Evolutionary conservation across 768 basidiomycete species (phyloP).

Genomic region (Calocybe gangraenosa): DNA sequence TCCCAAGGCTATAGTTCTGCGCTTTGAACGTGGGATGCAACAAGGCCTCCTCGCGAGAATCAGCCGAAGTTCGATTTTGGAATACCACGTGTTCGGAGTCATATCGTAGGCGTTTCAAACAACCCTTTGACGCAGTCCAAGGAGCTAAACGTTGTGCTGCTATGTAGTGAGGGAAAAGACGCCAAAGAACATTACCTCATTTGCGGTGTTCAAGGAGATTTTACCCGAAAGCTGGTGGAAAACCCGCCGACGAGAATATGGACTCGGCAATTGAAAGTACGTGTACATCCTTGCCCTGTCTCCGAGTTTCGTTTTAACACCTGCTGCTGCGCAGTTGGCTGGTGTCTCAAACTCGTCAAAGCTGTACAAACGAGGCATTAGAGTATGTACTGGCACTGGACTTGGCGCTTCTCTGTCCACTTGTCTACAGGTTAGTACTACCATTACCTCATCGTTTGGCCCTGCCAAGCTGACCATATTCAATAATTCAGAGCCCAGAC

Average conservation of each 20-base stretch:
- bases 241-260: conserved; percentile 69
- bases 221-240: conserved; percentile 69
- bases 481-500: conserved; percentile 35
- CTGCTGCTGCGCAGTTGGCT: conserved; percentile 49
- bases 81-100: conserved; percentile 84
- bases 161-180: conserved; percentile 69
- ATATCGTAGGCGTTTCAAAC: conserved; percentile 54
- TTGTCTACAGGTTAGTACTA: conserved; percentile 63
- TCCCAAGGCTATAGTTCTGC: conserved; percentile 73
- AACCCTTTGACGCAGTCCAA: not conserved
- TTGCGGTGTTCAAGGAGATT: conserved; percentile 83
- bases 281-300: not conserved
- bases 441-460: not conserved
- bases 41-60: conserved; percentile 78
- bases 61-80: conserved; percentile 70
- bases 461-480: conserved; percentile 10
- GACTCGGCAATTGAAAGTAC: conserved; percentile 78
- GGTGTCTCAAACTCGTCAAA: conserved; percentile 79
- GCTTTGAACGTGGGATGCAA: conserved; percentile 83
- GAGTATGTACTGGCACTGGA: conserved; percentile 83
- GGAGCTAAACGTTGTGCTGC: conserved; percentile 4
- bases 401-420: conserved; percentile 80
- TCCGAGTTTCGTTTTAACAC: conserved; percentile 10
- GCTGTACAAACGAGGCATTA: conserved; percentile 75
- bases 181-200: conserved; percentile 78